Base-by-base conservation (phyloP, 352 stramenopile genomes). In the Blastocystis sp. region DNA sequence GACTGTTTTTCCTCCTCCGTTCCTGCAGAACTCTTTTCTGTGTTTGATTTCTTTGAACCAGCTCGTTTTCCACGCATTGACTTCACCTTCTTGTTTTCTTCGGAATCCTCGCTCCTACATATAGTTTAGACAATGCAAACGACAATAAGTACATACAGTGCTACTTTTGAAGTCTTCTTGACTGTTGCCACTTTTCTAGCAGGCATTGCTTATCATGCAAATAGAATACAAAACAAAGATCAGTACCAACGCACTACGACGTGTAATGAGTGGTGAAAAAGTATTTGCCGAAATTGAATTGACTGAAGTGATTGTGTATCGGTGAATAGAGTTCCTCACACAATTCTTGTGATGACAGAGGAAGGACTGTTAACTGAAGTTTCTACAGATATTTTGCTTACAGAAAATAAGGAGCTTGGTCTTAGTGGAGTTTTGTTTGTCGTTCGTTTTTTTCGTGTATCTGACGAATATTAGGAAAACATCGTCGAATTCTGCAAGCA, bases 341-440 rank as follows among this genome's bases (percentile, higher is more conserved):
- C 16, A 47, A 37, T 65, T 34, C 43, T 81, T 81, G 9, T 34
- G 41, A 81, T 81, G 70, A n/a, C 70, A 13, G 41, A 41, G 8
- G 70, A 81, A 20, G 70, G 70, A 39, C 70, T 81, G 18, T 6
- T 34, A 65, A 81, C 43, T 65, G 70, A 81, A 65, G 70, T 81
- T 59, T 81, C 70, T 24, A 81, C 70, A 30, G 70, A 81, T 63
- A 81, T 81, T 81, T 47, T 81, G 6, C 70, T 81, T 47, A 39
- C 18, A 16, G 41, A 81, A 37, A 81, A 41, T 1, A 62, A 62
- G 11, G 70, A 81, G 37, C 20, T 65, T 20, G 70, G 70, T 30
- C n/a, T 20, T 37, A 81, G 70, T 39, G 70, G 70, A 41, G 70
- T 81, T 66, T n/a, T 81, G 20, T 81, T 81, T 34, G 70, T 81